Evolutionary conservation across 1,284 basidiomycete genomes (phyloP).

Genomic region (Trichosporon coremiiforme): DNA sequence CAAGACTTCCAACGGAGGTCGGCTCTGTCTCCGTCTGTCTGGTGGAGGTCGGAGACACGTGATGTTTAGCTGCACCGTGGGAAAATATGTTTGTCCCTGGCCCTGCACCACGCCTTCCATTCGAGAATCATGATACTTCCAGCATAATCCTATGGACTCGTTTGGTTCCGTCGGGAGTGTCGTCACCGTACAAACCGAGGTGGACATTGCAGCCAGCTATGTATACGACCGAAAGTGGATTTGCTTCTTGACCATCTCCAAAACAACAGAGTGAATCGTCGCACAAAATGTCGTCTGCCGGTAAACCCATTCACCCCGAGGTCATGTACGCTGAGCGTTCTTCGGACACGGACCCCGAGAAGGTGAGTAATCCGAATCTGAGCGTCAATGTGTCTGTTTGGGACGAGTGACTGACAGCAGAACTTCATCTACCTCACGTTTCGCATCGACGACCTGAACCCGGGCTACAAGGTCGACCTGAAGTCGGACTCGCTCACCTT

Average conservation of each 20-base stretch:
- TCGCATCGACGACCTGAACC: conserved; percentile 77
- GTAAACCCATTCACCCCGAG: conserved; percentile 68
- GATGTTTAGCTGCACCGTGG: neutral
- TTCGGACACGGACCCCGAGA: conserved; percentile 66
- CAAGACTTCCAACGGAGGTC: neutral
- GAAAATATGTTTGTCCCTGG: neutral
- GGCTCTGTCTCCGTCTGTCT: neutral
- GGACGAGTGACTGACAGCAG: conserved; percentile 55
- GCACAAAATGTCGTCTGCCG: conserved; percentile 45
- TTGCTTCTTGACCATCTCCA: neutral
- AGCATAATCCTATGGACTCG: conserved; percentile 10
- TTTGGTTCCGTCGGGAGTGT: conserved; percentile 15
- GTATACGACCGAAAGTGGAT: neutral
- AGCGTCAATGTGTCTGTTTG: neutral
- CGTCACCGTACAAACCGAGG: conserved; percentile 13
- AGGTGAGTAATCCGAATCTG: conserved; percentile 60
- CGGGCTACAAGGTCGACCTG: conserved; percentile 66
- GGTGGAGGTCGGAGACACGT: neutral
- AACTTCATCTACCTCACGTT: conserved; percentile 81
- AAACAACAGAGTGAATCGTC: neutral
- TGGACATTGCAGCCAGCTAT: neutral
- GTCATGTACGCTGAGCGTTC: conserved; percentile 89
- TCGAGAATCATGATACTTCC: conserved; percentile 17
- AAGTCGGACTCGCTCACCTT: conserved; percentile 68
- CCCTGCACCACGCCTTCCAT: neutral